Evolutionary conservation across 106 monocot genomes (phyloP).

Genomic region (Xerophyta viscosa): DNA sequence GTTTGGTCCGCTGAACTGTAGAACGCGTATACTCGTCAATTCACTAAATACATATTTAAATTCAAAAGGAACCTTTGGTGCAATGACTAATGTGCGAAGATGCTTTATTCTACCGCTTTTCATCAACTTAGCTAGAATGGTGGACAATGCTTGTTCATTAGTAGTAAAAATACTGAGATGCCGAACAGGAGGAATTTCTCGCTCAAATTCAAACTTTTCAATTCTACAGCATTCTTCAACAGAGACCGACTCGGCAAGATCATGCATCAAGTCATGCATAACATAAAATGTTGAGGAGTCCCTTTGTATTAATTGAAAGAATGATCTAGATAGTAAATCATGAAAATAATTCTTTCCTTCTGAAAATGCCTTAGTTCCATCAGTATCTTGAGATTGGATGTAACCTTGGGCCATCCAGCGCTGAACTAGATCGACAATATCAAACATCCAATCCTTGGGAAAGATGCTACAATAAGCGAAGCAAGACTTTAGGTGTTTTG

Average conservation of each 20-base stretch:
- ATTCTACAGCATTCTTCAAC: not conserved
- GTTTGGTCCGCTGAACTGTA: too few species aligned
- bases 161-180: too few species aligned
- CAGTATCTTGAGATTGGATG: not conserved
- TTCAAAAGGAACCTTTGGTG: too few species aligned
- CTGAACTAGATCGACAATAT: not conserved
- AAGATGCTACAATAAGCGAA: slow-evolving; percentile 21
- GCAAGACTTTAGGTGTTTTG: slow-evolving; percentile 15
- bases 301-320: not conserved
- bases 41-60: too few species aligned
- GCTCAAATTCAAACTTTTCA: too few species aligned
- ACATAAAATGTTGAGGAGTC: not conserved
- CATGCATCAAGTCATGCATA: slow-evolving; percentile 28
- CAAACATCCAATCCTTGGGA: slow-evolving; percentile 5
- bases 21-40: too few species aligned
- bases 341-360: slow-evolving; percentile 5
- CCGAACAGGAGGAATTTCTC: too few species aligned
- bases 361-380: not conserved
- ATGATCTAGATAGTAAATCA: slow-evolving; percentile 4
- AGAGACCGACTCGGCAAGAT: slow-evolving; percentile 15
- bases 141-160: too few species aligned
- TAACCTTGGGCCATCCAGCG: slow-evolving; percentile 24
- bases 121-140: too few species aligned
- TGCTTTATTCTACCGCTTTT: too few species aligned
- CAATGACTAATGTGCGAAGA: too few species aligned